Base-by-base conservation (phyloP, 306 rosid genomes). In the Rosa multiflora region DNA sequence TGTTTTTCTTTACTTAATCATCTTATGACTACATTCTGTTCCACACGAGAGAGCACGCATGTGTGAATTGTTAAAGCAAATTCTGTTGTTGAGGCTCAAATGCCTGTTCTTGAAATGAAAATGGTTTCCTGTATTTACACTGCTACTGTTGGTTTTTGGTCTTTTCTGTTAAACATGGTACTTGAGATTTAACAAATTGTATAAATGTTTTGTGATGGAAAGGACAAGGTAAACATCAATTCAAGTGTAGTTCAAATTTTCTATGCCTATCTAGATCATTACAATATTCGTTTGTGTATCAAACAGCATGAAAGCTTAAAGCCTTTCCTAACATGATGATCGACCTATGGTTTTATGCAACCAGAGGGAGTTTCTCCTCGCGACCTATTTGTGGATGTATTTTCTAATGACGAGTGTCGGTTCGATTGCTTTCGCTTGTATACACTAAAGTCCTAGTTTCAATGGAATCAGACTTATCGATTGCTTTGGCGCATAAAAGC, bases 41-140 rank as follows among this genome's bases (percentile, higher is more conserved):
- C 74, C 80, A 79, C 75, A 74, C 72, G 23, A 61, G 32, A 77
- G 81, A 1, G 37, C 81, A 81, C 78, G 75, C 49, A 37, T 55
- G 79, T 51, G 76, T 76, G 79, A 83, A 79, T 40, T 71, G 85
- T 53, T 76, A 44, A 74, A 56, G 79, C 76, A 81, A 76, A 77
- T 39, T 20, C 15, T 72, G 73, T 62, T 86, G 83, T 77, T 15
- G 73, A 63, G 78, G 78, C 70, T 43, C 78, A 26, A 15, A 4
- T 74, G 82, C 59, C 46, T 40, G 69, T 73, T 68, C 46, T 51
- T 37, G 83, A 77, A 77, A 80, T 73, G 83, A 73, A 73, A 87
- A 53, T 51, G 75, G 37, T 82, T 52, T 82, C 66, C 78, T 80
- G 55, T 29, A 56, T 69, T 53, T 7, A 68, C 26, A 7, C 32